These are phyloP conservation scores for Plasmodium coatneyi DNA, from an alignment of 169 alveolate genomes.

Conservation along the genomic window DNA sequence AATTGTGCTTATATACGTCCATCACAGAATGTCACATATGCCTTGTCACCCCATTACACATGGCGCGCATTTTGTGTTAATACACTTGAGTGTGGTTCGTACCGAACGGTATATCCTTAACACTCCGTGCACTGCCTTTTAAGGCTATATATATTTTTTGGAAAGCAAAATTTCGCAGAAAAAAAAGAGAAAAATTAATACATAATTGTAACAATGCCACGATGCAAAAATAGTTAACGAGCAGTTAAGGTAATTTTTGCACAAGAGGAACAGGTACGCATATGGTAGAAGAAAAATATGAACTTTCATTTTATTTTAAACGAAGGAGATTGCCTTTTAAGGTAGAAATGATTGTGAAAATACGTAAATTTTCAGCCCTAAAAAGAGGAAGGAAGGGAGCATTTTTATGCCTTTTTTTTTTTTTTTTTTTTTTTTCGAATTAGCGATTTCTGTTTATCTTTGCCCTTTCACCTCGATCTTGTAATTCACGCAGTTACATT, in stretches of 20 bases:
- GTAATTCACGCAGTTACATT: neutral
- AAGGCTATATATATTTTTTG: neutral
- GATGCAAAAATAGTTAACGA: neutral
- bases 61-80: neutral
- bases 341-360: neutral
- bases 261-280: neutral
- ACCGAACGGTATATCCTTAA: neutral
- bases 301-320: neutral
- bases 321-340: neutral
- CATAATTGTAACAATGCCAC: neutral
- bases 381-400: neutral
- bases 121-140: neutral
- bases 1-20: neutral
- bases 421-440: slow-evolving; percentile 1
- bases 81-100: neutral
- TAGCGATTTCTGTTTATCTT: neutral
- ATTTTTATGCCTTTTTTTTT: neutral
- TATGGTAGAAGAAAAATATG: neutral
- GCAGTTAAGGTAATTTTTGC: neutral
- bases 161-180: neutral
- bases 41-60: neutral
- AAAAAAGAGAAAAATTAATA: neutral
- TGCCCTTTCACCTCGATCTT: neutral
- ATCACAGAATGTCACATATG: neutral
- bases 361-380: neutral